Evolutionary conservation across 176 grass and related monocot species (phyloP), one percentile per base, ranked within the genome.

Genomic region (Paspalum notatum): DNA sequence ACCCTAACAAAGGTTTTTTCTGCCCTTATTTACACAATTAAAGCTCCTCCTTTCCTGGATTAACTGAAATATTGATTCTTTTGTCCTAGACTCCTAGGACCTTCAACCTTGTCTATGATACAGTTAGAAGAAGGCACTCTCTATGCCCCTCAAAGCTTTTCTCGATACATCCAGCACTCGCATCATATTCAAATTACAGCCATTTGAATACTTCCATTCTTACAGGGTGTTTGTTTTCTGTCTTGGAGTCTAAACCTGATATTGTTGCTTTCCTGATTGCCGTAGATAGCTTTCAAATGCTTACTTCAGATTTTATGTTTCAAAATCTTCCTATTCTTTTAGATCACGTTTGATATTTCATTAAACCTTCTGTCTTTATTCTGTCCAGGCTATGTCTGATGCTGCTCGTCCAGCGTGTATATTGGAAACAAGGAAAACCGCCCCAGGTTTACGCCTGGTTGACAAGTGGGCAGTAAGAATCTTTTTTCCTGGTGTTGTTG

Each of bases 341-440:
- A 41, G 7, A 41, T 41, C 47, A 41, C 38, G 53, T 79, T 67
- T 67, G 20, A 40, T 52, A 50, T 71, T 26, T 42, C 20, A n/a
- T 3, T 22, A 62, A 77, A 48, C 7, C 40, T 58, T 67, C 6
- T 87, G 27, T 26, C 17, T 10, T 50, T 55, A 71, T 20, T 80
- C 41, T 21, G 15, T 89, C 41, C 64, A 98, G 96, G 88, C 80
- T 43, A 98, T 98, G 96, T 82, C 92, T 81, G 92, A 93, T 84
- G 96, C 92, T 79, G 92, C 92, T 46, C 55, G 69, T 80, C 96
- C 96, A 68, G 90, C 96, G 71, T 93, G 88, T 81, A 91, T 98
- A 85, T 84, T 95, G 83, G 96, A 95, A 76, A 95, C 92, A 2
- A 93, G 96, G 46, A 98, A 98, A 90, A 98, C 96, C 47, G 96